Evolutionary conservation across 768 basidiomycete species (phyloP), one percentile per base, ranked within the genome.

Genomic region (Coprinopsis strossmayeri): DNA sequence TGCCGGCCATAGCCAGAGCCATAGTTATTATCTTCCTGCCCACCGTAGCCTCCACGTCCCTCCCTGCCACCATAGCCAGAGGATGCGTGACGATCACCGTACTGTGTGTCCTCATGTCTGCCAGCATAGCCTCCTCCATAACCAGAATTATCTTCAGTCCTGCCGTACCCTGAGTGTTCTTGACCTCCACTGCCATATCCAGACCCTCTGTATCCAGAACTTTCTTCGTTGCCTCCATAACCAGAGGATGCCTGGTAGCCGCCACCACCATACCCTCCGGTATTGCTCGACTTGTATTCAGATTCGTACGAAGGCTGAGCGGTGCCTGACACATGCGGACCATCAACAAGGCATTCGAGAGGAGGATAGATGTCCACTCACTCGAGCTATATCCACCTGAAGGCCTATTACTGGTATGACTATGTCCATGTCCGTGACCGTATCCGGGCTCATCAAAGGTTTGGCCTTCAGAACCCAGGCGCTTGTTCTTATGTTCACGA

Each of bases 401-500:
- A 9, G 40, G 40, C 30, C 30, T 32, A 15, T 32, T 32, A 32
- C 30, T 32, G 9, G 7, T 32, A 15, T n/a, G n/a, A n/a, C n/a
- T n/a, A n/a, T n/a, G n/a, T 21, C 39, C 52, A 2, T 52, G 50
- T 26, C 62, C 62, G 52, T 67, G 62, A 26, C 62, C 60, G 40
- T 69, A 71, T 15, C 70, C 68, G 40, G 66, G 57, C 54, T 74
- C 70, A n/a, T 62, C 58, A 28, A 57, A 60, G 35, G 58, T 53
- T 38, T 69, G 62, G 24, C 66, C 65, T 34, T 79, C 76, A 13
- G 74, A 71, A 40, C 74, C 76, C 15, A 74, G 65, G 15, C 79
- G 72, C 55, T 81, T 81, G 59, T 82, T 82, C 55, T 68, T 75
- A 37, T 77, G 76, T 1, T 71, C 64, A 27, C 76, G 65, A 15